These are phyloP conservation scores for Moricandia moricandioides DNA, from an alignment of 345 rosid genomes.

Conservation along the genomic window DNA sequence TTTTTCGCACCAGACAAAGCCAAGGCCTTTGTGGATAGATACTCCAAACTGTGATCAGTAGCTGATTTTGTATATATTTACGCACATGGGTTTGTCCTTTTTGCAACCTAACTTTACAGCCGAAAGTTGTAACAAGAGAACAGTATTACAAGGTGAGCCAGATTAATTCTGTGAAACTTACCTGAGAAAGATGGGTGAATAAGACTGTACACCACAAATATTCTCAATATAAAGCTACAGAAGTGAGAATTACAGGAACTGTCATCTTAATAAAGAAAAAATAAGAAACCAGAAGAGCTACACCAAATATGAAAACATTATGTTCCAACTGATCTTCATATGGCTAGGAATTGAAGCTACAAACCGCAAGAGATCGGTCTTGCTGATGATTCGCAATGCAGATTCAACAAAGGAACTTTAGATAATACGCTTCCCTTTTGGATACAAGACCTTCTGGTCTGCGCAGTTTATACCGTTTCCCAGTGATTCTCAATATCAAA, in stretches of 20 bases:
- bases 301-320: conserved; percentile 87
- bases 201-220: conserved; percentile 11
- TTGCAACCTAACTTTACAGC: conserved; percentile 12
- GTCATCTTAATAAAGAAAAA: not conserved
- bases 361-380: conserved; percentile 65
- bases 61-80: conserved; percentile 8
- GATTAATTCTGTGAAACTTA: not conserved
- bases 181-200: not conserved
- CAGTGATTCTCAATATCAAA: conserved; percentile 57
- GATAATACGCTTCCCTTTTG: conserved; percentile 97
- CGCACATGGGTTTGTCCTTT: conserved; percentile 4
- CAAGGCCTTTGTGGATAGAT: conserved; percentile 82
- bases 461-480: conserved; percentile 75
- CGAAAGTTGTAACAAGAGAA: not conserved
- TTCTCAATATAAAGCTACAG: not conserved
- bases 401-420: conserved; percentile 84
- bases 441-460: conserved; percentile 73
- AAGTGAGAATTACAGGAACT: not conserved
- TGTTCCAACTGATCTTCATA: conserved; percentile 94
- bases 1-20: conserved; percentile 89
- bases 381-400: conserved; percentile 49
- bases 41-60: conserved; percentile 51
- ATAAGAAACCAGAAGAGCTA: conserved; percentile 25
- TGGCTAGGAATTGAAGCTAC: conserved; percentile 81
- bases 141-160: not conserved